phyloP scores from a whole-genome alignment of 2,329 filamentous ascomycete species.

The Venturia oleaginea region DNA sequence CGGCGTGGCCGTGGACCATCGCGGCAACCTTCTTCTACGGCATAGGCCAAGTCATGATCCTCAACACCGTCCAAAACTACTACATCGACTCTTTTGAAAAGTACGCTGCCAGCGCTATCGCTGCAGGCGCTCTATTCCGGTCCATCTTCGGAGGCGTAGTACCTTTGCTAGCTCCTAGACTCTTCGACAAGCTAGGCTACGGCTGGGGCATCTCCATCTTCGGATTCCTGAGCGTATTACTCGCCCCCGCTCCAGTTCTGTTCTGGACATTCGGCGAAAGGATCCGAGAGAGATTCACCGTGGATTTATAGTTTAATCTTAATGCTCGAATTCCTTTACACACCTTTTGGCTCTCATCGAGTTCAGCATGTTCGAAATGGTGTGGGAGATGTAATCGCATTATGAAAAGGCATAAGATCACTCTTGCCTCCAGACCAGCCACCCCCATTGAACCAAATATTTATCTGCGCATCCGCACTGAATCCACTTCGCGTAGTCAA shows the following conservation, averaged over 20 bases:
- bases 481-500: no score
- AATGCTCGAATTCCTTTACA: no score
- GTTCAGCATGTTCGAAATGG: no score
- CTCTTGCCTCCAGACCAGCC: no score
- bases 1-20: slow-evolving; percentile 34
- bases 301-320: slow-evolving; percentile 22
- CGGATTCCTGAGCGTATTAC: slow-evolving; percentile 34
- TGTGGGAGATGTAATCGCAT: no score
- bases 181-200: slow-evolving; percentile 38
- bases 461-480: no score
- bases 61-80: slow-evolving; percentile 47
- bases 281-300: slow-evolving; percentile 37
- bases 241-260: slow-evolving; percentile 41
- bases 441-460: no score
- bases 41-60: slow-evolving; percentile 43
- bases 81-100: slow-evolving; percentile 45
- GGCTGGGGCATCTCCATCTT: slow-evolving; percentile 44
- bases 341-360: no score
- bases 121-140: slow-evolving; percentile 40
- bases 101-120: slow-evolving; percentile 42
- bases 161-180: slow-evolving; percentile 34
- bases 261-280: slow-evolving; percentile 40
- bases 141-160: slow-evolving; percentile 38
- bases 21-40: slow-evolving; percentile 40
- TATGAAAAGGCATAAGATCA: no score